phyloP scores from a whole-genome alignment of 106 monocot genomes.

The Apostasia shenzhenica region DNA sequence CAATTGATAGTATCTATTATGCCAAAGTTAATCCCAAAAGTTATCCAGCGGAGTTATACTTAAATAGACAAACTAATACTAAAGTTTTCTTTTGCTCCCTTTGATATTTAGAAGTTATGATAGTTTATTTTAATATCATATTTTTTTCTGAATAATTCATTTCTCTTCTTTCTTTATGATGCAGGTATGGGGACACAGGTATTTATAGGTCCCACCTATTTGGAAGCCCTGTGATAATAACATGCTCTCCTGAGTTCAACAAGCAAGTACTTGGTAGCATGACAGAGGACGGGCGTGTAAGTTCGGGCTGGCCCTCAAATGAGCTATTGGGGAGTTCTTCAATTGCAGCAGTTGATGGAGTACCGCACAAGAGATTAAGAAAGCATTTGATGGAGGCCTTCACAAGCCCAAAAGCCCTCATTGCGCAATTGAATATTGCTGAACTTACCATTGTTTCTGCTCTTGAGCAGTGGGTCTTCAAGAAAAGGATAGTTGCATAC shows the following conservation, averaged over 20 bases:
- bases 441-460: constrained; percentile 21
- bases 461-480: constrained; percentile 24
- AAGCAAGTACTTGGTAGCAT: constrained; percentile 20
- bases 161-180: not conserved
- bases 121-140: not conserved
- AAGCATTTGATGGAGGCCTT: constrained; percentile 19
- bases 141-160: too few species aligned
- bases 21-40: too few species aligned
- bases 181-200: constrained; percentile 30
- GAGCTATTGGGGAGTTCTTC: constrained; percentile 18
- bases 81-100: too few species aligned
- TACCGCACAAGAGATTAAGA: constrained; percentile 22
- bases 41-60: too few species aligned
- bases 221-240: constrained; percentile 22
- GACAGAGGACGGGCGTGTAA: constrained; percentile 21
- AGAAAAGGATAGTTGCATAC: constrained; percentile 24
- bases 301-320: constrained; percentile 27
- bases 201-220: constrained; percentile 30
- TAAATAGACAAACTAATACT: too few species aligned
- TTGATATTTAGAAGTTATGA: not conserved
- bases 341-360: constrained; percentile 12
- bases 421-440: constrained; percentile 16
- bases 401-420: constrained; percentile 24
- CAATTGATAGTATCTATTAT: too few species aligned
- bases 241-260: constrained; percentile 31